These are phyloP conservation scores for Peronospora farinosa DNA, from an alignment of 352 stramenopile genomes.

Conservation along the genomic window DNA sequence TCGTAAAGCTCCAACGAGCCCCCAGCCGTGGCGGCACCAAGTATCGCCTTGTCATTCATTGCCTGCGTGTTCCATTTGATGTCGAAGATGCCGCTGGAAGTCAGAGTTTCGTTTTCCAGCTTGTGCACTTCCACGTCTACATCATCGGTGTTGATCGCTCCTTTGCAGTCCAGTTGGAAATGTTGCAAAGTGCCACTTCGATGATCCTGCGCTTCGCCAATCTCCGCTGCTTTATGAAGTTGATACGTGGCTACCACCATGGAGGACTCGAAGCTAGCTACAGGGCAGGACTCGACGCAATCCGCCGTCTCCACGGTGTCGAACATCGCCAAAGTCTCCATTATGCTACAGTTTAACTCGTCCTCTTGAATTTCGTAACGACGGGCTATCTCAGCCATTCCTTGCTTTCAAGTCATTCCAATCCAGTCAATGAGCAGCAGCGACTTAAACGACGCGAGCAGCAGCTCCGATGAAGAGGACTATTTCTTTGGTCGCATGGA, in stretches of 20 bases:
- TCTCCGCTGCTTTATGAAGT: conserved; percentile 53
- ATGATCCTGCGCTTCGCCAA: conserved; percentile 23
- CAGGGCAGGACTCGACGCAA: conserved; percentile 75
- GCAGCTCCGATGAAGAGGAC: conserved; percentile 35
- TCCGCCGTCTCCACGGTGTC: conserved; percentile 75
- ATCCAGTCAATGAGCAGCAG: conserved; percentile 15
- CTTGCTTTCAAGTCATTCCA: conserved; percentile 15
- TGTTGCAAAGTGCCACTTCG: conserved; percentile 66
- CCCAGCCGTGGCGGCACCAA: conserved; percentile 56
- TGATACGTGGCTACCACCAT: conserved; percentile 80
- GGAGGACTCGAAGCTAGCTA: conserved; percentile 51
- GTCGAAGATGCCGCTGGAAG: conserved; percentile 71
- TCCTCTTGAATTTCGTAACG: conserved; percentile 11
- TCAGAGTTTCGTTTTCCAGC: conserved; percentile 30
- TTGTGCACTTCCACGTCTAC: conserved; percentile 38
- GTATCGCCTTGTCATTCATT: conserved; percentile 44
- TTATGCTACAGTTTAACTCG: conserved; percentile 1
- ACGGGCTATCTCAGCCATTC: conserved; percentile 13
- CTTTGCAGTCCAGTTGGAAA: conserved; percentile 41
- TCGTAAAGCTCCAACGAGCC: conserved; percentile 65
- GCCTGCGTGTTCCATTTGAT: conserved; percentile 70
- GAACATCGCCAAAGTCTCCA: conserved; percentile 57
- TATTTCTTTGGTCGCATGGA: conserved; percentile 37
- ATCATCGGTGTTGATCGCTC: conserved; percentile 13
- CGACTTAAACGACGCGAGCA: conserved; percentile 7